Percentiles rank a stretch among this genome's conserved stretches.
These are phyloP conservation scores for Populus tremula DNA, from an alignment of 345 rosid genomes.

Conservation along the genomic window DNA sequence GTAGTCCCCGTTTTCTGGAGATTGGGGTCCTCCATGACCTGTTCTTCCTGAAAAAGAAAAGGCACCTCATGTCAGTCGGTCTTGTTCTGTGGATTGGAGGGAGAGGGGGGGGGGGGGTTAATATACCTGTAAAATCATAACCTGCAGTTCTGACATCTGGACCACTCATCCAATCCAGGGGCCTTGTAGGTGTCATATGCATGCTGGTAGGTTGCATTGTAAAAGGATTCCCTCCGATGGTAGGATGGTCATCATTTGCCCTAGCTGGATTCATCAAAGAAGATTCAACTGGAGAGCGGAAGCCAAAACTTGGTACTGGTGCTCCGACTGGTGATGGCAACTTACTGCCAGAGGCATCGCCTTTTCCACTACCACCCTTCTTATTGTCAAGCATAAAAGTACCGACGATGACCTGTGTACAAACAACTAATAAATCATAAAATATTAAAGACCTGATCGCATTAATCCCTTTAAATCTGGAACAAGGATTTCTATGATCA, in stretches of 20 bases:
- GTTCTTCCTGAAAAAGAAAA: constrained; percentile 44
- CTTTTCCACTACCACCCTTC: constrained; percentile 42
- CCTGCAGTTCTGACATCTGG: constrained; percentile 38
- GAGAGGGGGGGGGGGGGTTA: too few relatives aligned
- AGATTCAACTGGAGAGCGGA: constrained; percentile 46
- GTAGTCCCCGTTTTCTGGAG: constrained; percentile 65
- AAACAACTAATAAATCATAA: constrained; percentile 1
- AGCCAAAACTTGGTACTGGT: constrained; percentile 39
- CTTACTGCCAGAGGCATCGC: constrained; percentile 48
- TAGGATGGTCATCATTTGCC: constrained; percentile 44
- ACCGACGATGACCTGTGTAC: constrained; percentile 62
- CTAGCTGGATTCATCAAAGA: constrained; percentile 44
- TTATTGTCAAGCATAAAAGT: constrained; percentile 54
- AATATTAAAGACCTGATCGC: not conserved
- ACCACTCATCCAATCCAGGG: constrained; percentile 51
- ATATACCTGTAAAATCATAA: constrained; percentile 55
- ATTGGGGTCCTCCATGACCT: constrained; percentile 44
- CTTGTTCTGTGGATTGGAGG: not conserved
- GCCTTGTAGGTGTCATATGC: constrained; percentile 39
- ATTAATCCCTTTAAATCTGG: not conserved
- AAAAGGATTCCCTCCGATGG: constrained; percentile 50
- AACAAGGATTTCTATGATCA: not conserved
- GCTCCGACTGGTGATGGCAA: constrained; percentile 52
- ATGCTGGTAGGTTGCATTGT: constrained; percentile 47
- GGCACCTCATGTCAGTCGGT: constrained; percentile 9